Conservation (phyloP, 192 early-diverging fungal species). For the Coemansia sp. region DNA sequence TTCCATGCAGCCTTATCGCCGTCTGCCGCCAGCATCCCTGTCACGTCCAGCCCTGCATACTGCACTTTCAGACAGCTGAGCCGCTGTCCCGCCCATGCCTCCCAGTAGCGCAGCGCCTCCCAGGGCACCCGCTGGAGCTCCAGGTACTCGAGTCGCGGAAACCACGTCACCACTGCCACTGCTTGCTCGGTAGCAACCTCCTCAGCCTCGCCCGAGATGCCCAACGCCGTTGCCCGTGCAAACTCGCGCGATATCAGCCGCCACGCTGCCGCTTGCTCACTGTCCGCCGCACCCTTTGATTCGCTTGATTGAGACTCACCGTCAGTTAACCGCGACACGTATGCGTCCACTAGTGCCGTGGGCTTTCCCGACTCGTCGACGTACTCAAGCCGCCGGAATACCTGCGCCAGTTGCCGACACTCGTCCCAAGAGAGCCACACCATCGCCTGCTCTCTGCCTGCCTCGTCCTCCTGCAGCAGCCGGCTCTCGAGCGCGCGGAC, state of each 20-base stretch:
- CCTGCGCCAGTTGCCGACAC: slow-evolving; percentile 29
- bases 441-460: slow-evolving; percentile 7
- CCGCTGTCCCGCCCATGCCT: slow-evolving; percentile 21
- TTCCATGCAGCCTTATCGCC: slow-evolving; percentile 12
- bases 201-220: slow-evolving; percentile 43
- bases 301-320: slow-evolving; percentile 19
- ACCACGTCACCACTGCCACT: slow-evolving; percentile 49
- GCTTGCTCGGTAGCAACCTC: slow-evolving; percentile 40
- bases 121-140: slow-evolving; percentile 43
- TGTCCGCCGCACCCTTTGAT: slow-evolving; percentile 9
- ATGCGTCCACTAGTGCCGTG: slow-evolving; percentile 36
- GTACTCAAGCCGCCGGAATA: slow-evolving; percentile 39
- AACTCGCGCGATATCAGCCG: slow-evolving; percentile 37
- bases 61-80: slow-evolving; percentile 22
- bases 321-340: slow-evolving; percentile 35
- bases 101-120: slow-evolving; percentile 39
- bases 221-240: slow-evolving; percentile 42
- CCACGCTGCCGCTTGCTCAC: slow-evolving; percentile 33
- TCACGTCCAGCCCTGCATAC: slow-evolving; percentile 36
- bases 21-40: slow-evolving; percentile 8
- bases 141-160: slow-evolving; percentile 44
- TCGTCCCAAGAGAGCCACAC: slow-evolving; percentile 53
- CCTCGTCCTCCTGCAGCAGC: slow-evolving; percentile 10
- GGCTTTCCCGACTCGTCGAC: slow-evolving; percentile 39
- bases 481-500: slow-evolving; percentile 17